Evolutionary conservation across 2,329 filamentous ascomycete species (phyloP).

Genomic region (Claviceps sp.): DNA sequence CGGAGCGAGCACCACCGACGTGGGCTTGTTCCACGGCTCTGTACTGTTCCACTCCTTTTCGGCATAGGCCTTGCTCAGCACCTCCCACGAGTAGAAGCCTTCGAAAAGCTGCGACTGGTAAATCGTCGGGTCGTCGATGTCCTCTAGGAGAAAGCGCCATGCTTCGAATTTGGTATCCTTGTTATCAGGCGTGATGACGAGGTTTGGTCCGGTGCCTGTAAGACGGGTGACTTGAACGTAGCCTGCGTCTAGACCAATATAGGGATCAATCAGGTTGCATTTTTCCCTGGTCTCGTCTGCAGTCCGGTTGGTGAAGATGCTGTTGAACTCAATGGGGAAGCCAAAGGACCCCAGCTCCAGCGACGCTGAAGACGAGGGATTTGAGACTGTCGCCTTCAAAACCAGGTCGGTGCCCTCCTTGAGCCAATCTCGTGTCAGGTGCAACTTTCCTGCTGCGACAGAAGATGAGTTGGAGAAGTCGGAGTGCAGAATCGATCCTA

Average conservation of each 20-base stretch:
- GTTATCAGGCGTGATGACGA: conserved; percentile 40
- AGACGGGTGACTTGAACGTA: conserved; percentile 40
- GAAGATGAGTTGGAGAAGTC: conserved; percentile 11
- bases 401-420: conserved; percentile 33
- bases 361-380: conserved; percentile 27
- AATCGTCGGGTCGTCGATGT: conserved; percentile 20
- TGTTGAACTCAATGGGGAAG: conserved; percentile 48
- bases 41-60: conserved; percentile 39
- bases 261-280: conserved; percentile 45
- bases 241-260: conserved; percentile 45
- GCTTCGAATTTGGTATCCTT: conserved; percentile 33
- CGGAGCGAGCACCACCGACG: conserved; percentile 29
- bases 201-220: conserved; percentile 35
- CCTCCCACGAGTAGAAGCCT: conserved; percentile 48
- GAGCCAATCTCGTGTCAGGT: conserved; percentile 39
- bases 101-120: conserved; percentile 45
- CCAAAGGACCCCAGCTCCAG: conserved; percentile 44
- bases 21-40: conserved; percentile 41
- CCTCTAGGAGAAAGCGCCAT: conserved; percentile 38
- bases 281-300: conserved; percentile 33
- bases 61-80: conserved; percentile 38
- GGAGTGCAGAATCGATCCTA: conserved; percentile 26
- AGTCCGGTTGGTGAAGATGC: conserved; percentile 40
- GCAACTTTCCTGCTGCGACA: conserved; percentile 14
- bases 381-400: conserved; percentile 16